These are phyloP conservation scores for Penium margaritaceum DNA, from an alignment of 139 green algal genomes.

Conservation along the genomic window DNA sequence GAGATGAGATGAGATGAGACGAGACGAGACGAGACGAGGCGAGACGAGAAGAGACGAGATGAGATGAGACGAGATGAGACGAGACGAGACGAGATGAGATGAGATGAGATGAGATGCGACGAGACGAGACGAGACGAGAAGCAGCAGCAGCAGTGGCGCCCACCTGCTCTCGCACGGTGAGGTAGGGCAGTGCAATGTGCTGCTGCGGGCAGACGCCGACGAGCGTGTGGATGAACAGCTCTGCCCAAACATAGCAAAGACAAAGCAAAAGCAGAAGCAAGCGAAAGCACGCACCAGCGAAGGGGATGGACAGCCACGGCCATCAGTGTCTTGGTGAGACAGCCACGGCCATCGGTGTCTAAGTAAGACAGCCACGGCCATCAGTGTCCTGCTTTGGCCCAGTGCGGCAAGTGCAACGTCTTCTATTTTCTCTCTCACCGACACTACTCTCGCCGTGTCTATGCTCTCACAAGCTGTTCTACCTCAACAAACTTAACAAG, in stretches of 20 bases:
- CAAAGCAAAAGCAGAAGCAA: neutral
- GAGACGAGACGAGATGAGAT: constrained; percentile 3
- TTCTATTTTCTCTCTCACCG: too few species aligned
- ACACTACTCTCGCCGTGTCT: too few species aligned
- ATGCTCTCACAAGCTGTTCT: too few species aligned
- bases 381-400: too few species aligned
- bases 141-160: neutral
- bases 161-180: constrained; percentile 38
- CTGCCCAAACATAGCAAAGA: neutral
- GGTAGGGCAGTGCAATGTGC: constrained; percentile 19
- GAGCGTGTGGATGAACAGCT: constrained; percentile 12
- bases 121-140: too few species aligned
- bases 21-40: too few species aligned
- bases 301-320: neutral
- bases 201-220: constrained; percentile 32
- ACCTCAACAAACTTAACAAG: too few species aligned
- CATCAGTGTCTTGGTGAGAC: neutral
- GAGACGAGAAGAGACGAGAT: too few species aligned
- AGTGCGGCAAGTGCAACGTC: too few species aligned
- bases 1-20: too few species aligned
- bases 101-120: neutral
- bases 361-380: neutral
- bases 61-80: constrained; percentile 2
- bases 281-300: neutral
- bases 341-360: neutral